These are phyloP conservation scores for Bipolaris gigantea DNA, from an alignment of 2,329 filamentous ascomycete species.

Conservation along the genomic window DNA sequence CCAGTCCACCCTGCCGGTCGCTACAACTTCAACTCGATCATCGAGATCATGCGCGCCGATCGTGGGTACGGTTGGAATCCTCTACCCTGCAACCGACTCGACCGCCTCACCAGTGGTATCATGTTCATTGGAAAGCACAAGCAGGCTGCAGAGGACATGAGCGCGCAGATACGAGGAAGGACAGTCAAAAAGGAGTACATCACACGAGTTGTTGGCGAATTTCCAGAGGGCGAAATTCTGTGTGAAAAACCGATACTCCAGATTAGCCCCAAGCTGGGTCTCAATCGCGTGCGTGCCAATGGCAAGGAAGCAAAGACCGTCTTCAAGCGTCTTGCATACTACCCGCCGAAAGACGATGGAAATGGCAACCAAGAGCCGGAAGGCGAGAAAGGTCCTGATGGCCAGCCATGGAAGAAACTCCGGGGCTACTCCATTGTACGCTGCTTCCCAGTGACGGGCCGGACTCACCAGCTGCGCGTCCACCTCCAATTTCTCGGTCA, in stretches of 20 bases:
- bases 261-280: constrained; percentile 90
- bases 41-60: constrained; percentile 89
- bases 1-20: constrained; percentile 94
- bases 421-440: constrained; percentile 92
- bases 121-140: constrained; percentile 96
- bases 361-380: constrained; percentile 13
- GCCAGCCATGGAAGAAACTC: constrained; percentile 55
- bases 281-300: constrained; percentile 92
- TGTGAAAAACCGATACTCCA: constrained; percentile 93
- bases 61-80: constrained; percentile 61
- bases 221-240: constrained; percentile 86
- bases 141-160: constrained; percentile 75
- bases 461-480: constrained; percentile 93
- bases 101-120: constrained; percentile 89
- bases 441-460: constrained; percentile 87
- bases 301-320: constrained; percentile 89
- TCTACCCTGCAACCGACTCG: constrained; percentile 85
- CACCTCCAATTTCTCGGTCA: constrained; percentile 93
- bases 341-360: constrained; percentile 59
- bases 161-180: constrained; percentile 73
- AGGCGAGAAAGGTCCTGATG: constrained; percentile 27
- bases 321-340: constrained; percentile 91
- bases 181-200: constrained; percentile 95
- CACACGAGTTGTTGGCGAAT: constrained; percentile 85
- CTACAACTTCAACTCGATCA: constrained; percentile 92